These are phyloP conservation scores for Coniferiporia sulphurascens DNA, from an alignment of 1,284 basidiomycete genomes.

Conservation along the genomic window DNA sequence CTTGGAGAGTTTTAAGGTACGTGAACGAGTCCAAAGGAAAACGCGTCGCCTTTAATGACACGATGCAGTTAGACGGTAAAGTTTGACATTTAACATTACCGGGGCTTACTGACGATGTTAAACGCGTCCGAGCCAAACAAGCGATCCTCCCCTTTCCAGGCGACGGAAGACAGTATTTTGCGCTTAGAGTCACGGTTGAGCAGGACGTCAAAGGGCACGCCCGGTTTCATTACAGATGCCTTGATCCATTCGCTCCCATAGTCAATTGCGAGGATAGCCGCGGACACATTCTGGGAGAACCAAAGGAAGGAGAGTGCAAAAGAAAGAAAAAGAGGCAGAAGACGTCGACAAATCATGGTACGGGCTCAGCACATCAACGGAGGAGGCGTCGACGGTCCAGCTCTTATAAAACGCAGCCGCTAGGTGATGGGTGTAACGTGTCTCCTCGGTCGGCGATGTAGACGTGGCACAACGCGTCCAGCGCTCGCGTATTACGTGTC, in stretches of 20 bases:
- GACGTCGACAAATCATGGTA: conserved; percentile 10
- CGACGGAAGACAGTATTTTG: conserved; percentile 87
- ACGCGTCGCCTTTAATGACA: conserved; percentile 65
- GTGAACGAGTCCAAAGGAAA: conserved; percentile 88
- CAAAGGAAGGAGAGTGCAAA: conserved; percentile 6
- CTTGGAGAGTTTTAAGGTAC: conserved; percentile 85
- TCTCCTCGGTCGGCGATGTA: background rate
- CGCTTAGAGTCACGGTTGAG: conserved; percentile 96
- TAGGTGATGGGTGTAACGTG: background rate
- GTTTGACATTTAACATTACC: conserved; percentile 3
- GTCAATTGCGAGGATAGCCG: conserved; percentile 82
- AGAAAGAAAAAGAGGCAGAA: conserved; percentile 7
- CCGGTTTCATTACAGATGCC: conserved; percentile 94
- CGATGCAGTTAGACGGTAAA: conserved; percentile 4
- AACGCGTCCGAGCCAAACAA: conserved; percentile 87
- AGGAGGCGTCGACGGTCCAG: background rate
- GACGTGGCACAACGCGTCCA: background rate
- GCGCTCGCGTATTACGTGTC: background rate
- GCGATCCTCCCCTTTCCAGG: conserved; percentile 84
- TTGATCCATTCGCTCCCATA: conserved; percentile 97
- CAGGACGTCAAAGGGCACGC: conserved; percentile 93
- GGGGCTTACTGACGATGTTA: conserved; percentile 63
- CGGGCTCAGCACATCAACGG: background rate
- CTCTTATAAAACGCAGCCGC: background rate
- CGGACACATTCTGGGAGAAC: conserved; percentile 10